Conservation (phyloP, 805 yeast species). For the Monosporozyma siamensis region DNA sequence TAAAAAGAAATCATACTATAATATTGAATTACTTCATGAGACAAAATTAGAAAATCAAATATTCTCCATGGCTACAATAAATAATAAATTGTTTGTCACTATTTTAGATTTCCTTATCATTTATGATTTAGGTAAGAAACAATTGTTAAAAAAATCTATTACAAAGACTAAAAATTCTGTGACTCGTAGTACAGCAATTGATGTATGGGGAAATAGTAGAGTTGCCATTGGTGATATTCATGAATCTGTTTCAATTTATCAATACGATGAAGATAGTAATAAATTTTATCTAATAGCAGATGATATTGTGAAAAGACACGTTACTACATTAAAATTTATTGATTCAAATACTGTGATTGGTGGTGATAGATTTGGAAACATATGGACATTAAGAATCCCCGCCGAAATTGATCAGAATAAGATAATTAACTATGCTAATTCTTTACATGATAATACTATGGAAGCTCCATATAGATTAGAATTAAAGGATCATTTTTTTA, state of each 20-base stretch:
- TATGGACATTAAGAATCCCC: constrained; percentile 55
- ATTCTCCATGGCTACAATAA: constrained; percentile 43
- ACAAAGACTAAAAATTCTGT: constrained; percentile 36
- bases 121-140: constrained; percentile 71
- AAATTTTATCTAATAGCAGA: constrained; percentile 56
- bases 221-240: constrained; percentile 64
- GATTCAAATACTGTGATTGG: constrained; percentile 72
- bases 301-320: constrained; percentile 59
- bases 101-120: constrained; percentile 43
- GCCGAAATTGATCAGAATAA: constrained; percentile 31
- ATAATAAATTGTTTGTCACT: constrained; percentile 54
- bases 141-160: constrained; percentile 57
- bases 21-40: constrained; percentile 44
- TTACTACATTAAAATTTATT: constrained; percentile 48
- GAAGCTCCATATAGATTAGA: constrained; percentile 41
- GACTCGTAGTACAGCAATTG: constrained; percentile 44
- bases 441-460: constrained; percentile 14
- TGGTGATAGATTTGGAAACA: constrained; percentile 82
- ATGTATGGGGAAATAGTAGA: constrained; percentile 43
- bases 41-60: constrained; percentile 47
- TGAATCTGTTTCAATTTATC: constrained; percentile 51
- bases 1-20: constrained; percentile 16
- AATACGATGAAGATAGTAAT: constrained; percentile 40
- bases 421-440: neutral
- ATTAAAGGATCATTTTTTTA: constrained; percentile 46